Evolutionary conservation across 306 rosid genomes (phyloP), one percentile per base, ranked within the genome.

Genomic region (Clitoria ternatea): DNA sequence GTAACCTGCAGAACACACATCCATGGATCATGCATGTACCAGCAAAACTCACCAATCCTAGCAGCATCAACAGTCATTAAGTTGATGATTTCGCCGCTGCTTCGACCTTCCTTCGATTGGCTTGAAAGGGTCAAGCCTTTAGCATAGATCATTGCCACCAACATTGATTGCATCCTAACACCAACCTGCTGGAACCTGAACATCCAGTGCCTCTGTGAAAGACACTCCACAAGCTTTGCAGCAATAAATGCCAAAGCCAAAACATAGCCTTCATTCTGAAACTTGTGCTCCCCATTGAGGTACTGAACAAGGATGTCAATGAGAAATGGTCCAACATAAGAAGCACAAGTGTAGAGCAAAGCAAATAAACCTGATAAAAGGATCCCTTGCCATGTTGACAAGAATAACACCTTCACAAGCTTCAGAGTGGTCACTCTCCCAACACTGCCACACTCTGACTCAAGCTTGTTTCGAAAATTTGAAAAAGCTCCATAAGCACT

Each of bases 1-100:
- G 48, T 67, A 73, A 93, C 83, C 75, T 93, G 93, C 43, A 93
- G 27, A 85, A 87, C 20, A 23, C 79, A 61, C 83, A 84, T 67
- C 96, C 93, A 90, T 12, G 84, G 79, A 36, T 85, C 85, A 57
- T 93, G 96, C 85, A 93, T 49, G 66, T 82, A 84, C 96, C 92
- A 82, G 75, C 75, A 44, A 77, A 82, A 88, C 0, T 85, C 86
- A 20, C 96, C 91, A 5, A 92, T 39, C 64, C 96, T 83, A 69
- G 67, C 88, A 19, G 97, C 98, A 80, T 92, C 98, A 73, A 92
- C 90, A 1, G 96, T 82, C 91, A 92, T 73, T 62, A 90, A 88
- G 71, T 92, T 92, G 66, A 92, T 82, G 32, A 88, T 86, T 80
- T 90, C 92, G 1, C 98, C 97, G 2, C 84, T 83, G 13, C 88